Base-by-base conservation (phyloP, 2,329 filamentous ascomycete species). In the Mollisia scopiformis region DNA sequence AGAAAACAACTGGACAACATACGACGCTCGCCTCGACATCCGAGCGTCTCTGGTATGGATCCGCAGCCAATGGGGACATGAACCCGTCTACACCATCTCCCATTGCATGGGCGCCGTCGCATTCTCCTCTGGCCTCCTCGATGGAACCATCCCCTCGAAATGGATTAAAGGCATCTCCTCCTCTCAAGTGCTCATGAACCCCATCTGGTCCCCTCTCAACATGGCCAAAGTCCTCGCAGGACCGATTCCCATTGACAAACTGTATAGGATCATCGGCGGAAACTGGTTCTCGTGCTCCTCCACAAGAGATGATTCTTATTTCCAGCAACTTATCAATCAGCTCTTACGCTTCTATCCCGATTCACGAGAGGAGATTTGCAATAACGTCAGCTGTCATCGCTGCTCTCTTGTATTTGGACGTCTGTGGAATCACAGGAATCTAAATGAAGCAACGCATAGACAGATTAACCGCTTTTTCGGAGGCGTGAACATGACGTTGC, bases 31-130 rank as follows among this genome's bases (percentile, higher is more conserved):
- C 0, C 79, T 85, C 5, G 86, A 89, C 69, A 77, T 89, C 46
- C 77, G 74, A 49, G 86, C 85, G 3, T 82, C 80, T 35, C 72
- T 88, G 10, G 76, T 84, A 61, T 76, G 77, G 64, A 83, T 88
- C 57, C 80, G 84, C 6, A 59, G 74, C 8, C 54, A 69, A 23
- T 53, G 73, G 64, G 62, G 69, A 58, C 63, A 71, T n/a, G 66
- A 72, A 23, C 79, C 77, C 53, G 74, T 86, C 35, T 88, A 89
- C 71, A 80, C 80, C 2, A 78, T 89, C 35, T 79, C 82, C 1
- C 86, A 89, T 73, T 89, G 86, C 72, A 84, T 87, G 79, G 87
- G 86, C 27, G 82, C 83, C 46, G 84, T 88, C 0, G 83, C 86
- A 1, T 79, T 85, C 56, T 75, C 83, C 0, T 75, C 79, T 3